Base-by-base conservation (phyloP, 2,329 filamentous ascomycete genomes). In the Verruconis gallopava region DNA sequence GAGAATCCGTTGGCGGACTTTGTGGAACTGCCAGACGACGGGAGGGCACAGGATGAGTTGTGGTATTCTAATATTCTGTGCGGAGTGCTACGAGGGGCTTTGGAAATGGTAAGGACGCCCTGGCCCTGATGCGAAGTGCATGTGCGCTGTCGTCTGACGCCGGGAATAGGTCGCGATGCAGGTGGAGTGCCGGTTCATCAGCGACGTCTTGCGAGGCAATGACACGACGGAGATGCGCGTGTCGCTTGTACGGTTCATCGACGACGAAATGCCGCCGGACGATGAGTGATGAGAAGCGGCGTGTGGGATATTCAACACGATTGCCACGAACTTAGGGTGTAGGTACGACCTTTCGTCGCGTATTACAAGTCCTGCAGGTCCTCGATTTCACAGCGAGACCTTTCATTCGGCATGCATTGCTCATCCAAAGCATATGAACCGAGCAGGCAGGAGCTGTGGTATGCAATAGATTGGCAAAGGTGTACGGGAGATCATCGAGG, bases 11-110 rank as follows among this genome's bases (percentile, higher is more conserved):
- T 98, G 45, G 88, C 88, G 40, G 91, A 98, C 63, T 98, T 96
- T 64, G 91, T 98, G 38, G 91, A 98, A 63, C 67, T 98, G 34
- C 91, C 91, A 1, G 91, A 98, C 57, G 91, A 98, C 62, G 91
- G 88, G 40, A 75, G 86, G 49, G 85, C 91, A 3, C 91, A 98
- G 62, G 88, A 95, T 55, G 89, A 96, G 65, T 68, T 98, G 30
- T 98, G 91, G 91, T 98, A 93, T 62, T 95, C 86, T 4, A 98
- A 96, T 62, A 93, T 98, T 44, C 73, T 96, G 34, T 95, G 91
- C 53, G 91, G 91, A 34, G 84, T 98, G 34, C 67, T 98, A 47
- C 73, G 91, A 51, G 91, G 91, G 12, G 81, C 89, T 1, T 63
- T 98, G 45, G 91, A 98, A 62, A 98, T 98, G 91, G 89, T 96